phyloP scores from a whole-genome alignment of 257 asterid genomes.

The Solanum virginianum region DNA sequence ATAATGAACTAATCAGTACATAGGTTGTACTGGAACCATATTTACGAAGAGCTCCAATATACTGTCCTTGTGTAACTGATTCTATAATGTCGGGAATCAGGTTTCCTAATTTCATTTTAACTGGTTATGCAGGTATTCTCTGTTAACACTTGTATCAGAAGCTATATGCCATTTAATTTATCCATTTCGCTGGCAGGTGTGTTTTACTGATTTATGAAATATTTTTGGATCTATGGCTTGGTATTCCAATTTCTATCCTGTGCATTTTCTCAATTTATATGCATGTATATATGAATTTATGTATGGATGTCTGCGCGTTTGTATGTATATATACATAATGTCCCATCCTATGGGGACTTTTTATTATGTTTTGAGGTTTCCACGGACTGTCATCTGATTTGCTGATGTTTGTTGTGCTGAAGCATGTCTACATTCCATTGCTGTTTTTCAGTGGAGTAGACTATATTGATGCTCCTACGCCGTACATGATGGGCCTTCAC shows the following conservation, averaged over 20 bases:
- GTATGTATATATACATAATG: background rate
- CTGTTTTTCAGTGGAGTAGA: conserved; percentile 99
- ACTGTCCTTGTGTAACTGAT: background rate
- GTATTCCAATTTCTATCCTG: background rate
- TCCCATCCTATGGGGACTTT: conserved; percentile 4
- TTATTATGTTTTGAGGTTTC: conserved; percentile 12
- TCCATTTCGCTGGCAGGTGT: conserved; percentile 99
- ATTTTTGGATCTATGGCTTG: background rate
- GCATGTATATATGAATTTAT: conserved; percentile 4
- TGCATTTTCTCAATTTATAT: conserved; percentile 1
- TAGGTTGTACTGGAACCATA: background rate
- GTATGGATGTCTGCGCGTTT: background rate
- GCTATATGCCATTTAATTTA: conserved; percentile 95
- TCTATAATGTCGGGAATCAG: background rate
- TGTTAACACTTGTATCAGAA: conserved; percentile 90
- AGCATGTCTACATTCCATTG: conserved; percentile 99
- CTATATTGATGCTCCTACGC: conserved; percentile 99
- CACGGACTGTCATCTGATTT: conserved; percentile 34
- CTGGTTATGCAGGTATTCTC: conserved; percentile 67
- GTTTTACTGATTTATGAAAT: background rate
- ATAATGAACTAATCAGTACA: background rate
- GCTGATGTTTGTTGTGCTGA: conserved; percentile 57
- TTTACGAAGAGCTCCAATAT: background rate
- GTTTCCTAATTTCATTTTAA: background rate
- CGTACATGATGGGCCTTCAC: conserved; percentile 99